A percentile compares a stretch with the other conserved stretches of the same genome.
phyloP scores from a whole-genome alignment of 306 rosid species.

The Dryas alaskensis region DNA sequence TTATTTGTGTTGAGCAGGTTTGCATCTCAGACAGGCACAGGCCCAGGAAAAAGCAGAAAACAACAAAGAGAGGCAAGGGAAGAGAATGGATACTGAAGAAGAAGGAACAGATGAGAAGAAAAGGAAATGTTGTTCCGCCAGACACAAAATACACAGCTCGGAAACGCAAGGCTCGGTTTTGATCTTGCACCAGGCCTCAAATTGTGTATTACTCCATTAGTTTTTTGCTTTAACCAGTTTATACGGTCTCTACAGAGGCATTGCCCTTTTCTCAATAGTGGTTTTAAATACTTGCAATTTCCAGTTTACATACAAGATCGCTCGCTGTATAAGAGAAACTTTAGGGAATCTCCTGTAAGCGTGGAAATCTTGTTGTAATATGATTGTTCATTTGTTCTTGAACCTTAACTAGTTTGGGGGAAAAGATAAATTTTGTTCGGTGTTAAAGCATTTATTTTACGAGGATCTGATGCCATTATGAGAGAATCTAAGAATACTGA shows the following conservation, averaged over 20 bases:
- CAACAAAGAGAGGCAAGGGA: slow-evolving; percentile 58
- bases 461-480: neutral
- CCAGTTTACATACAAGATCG: neutral
- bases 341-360: neutral
- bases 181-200: slow-evolving; percentile 18
- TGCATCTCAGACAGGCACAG: slow-evolving; percentile 70
- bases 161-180: slow-evolving; percentile 78
- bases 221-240: neutral
- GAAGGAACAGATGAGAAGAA: slow-evolving; percentile 87
- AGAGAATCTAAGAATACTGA: too few relatives aligned
- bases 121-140: slow-evolving; percentile 72
- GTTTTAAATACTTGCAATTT: neutral
- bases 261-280: slow-evolving; percentile 6
- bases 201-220: neutral
- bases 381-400: neutral
- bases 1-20: slow-evolving; percentile 40
- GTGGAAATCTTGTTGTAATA: neutral
- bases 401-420: neutral
- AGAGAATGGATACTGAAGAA: slow-evolving; percentile 79
- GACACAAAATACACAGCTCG: slow-evolving; percentile 83
- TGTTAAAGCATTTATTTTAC: neutral
- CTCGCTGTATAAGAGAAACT: neutral
- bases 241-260: neutral
- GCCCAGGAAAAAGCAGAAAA: slow-evolving; percentile 66
- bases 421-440: neutral